Base-by-base conservation (phyloP, 495 filamentous ascomycete species). In the Talaromyces adpressus region DNA sequence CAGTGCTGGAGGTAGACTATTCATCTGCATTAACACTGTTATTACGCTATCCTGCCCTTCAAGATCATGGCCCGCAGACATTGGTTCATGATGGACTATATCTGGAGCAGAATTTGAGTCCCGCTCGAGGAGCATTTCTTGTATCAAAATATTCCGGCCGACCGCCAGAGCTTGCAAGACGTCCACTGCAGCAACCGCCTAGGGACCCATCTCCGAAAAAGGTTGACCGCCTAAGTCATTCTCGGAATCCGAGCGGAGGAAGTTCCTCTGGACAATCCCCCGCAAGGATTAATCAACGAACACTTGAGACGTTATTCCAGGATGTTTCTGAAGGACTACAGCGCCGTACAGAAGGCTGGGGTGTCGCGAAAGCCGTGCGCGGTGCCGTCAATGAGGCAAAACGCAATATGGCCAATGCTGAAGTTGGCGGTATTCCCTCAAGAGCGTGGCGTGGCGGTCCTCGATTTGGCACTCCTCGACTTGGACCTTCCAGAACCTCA, bases 51-150 rank as follows among this genome's bases (percentile, higher is more conserved):
- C 81, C 84, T 5, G 88, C 89, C 2, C 75, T 78, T 16, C 69
- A 81, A 6, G 85, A 85, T 16, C 75, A 88, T 67, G 79, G 83
- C 1, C 87, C 94, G 16, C 81, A 87, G 66, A 91, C 86, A 2
- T 91, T 97, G 65, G 87, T 96, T 23, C 81, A 89, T 51, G 94
- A 98, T 75, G 94, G 91, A n/a, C 72, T 96, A 7, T 95, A 91
- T 68, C 79, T 98, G 18, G 82, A 87, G 57, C 81, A 88, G 36
- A 91, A 97, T 67, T 83, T 90, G n/a, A 85, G 85, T 34, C 72
- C 84, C 14, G 80, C 87, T 32, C 87, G 91, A 61, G 92, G 91
- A 18, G 78, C 79, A 36, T 81, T 87, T 47, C 79, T 98, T 41
- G 91, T 98, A 59, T 78, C 80, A 12, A 95, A 95, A 65, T 95